phyloP scores from a whole-genome alignment of 1,284 basidiomycete species.

The Apiotrichum gracile region DNA sequence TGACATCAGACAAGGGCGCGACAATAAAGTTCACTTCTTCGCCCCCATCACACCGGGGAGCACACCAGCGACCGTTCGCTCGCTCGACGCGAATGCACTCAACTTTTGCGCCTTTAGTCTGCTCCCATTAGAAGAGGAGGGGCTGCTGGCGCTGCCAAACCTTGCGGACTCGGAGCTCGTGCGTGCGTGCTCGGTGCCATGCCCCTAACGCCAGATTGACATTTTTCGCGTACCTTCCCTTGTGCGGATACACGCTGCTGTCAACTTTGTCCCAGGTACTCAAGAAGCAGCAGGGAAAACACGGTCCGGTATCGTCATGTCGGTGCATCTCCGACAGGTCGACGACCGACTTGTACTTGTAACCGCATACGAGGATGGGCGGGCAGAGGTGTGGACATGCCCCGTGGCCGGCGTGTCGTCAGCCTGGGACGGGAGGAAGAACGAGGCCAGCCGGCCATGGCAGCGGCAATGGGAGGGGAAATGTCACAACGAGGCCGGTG shows the following conservation, averaged over 20 bases:
- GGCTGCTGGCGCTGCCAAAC: constrained; percentile 72
- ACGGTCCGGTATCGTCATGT: constrained; percentile 72
- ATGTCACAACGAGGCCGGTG: constrained; percentile 72
- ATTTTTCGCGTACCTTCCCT: constrained; percentile 64
- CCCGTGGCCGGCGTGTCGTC: not conserved
- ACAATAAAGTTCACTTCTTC: constrained; percentile 54
- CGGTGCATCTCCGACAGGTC: constrained; percentile 58
- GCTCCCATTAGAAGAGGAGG: constrained; percentile 40
- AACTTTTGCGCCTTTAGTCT: constrained; percentile 81
- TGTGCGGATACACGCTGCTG: constrained; percentile 66
- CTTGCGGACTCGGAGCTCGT: constrained; percentile 78
- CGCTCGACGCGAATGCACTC: constrained; percentile 77
- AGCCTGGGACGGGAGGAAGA: constrained; percentile 22
- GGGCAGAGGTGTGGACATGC: constrained; percentile 60
- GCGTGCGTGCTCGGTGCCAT: constrained; percentile 39
- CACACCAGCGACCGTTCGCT: constrained; percentile 51
- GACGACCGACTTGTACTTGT: constrained; percentile 53
- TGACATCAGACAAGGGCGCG: constrained; percentile 65
- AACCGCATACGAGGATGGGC: constrained; percentile 74
- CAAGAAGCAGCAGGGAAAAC: not conserved
- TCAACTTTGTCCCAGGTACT: constrained; percentile 26
- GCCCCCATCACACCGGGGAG: constrained; percentile 19
- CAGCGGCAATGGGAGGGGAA: constrained; percentile 61
- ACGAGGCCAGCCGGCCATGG: constrained; percentile 53
- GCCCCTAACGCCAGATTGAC: constrained; percentile 47